These are phyloP conservation scores for Prosopis cineraria DNA, from an alignment of 306 rosid species.

Conservation along the genomic window DNA sequence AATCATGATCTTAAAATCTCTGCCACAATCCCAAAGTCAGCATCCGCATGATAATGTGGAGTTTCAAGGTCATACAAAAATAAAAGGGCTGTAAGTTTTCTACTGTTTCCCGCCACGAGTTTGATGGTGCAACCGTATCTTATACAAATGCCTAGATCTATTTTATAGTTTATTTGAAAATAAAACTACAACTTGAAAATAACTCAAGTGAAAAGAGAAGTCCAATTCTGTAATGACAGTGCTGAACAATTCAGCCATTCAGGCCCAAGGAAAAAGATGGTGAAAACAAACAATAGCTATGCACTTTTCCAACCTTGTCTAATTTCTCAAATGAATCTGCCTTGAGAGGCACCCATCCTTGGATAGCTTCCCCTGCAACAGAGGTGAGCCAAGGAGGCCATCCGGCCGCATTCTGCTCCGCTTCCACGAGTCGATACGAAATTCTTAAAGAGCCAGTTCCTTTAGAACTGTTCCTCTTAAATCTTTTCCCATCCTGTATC, in stretches of 20 bases:
- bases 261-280: neutral
- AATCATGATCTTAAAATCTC: neutral
- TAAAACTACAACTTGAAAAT: too few species aligned
- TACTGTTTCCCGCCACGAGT: too few species aligned
- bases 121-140: neutral
- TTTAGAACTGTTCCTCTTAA: constrained; percentile 33
- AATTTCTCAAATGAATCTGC: constrained; percentile 84
- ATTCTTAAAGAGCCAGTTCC: constrained; percentile 45
- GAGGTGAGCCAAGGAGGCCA: constrained; percentile 97
- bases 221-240: neutral
- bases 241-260: neutral
- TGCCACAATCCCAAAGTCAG: neutral
- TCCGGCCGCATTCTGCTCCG: constrained; percentile 84
- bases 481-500: constrained; percentile 38
- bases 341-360: constrained; percentile 86
- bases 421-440: constrained; percentile 59
- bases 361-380: constrained; percentile 82
- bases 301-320: constrained; percentile 60
- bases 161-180: neutral
- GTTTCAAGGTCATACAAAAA: neutral
- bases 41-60: neutral
- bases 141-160: neutral
- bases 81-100: neutral
- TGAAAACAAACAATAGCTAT: neutral
- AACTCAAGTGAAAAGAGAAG: neutral